Conservation (phyloP, 2,329 filamentous ascomycete genomes). For the Decorospora gaudefroyi region DNA sequence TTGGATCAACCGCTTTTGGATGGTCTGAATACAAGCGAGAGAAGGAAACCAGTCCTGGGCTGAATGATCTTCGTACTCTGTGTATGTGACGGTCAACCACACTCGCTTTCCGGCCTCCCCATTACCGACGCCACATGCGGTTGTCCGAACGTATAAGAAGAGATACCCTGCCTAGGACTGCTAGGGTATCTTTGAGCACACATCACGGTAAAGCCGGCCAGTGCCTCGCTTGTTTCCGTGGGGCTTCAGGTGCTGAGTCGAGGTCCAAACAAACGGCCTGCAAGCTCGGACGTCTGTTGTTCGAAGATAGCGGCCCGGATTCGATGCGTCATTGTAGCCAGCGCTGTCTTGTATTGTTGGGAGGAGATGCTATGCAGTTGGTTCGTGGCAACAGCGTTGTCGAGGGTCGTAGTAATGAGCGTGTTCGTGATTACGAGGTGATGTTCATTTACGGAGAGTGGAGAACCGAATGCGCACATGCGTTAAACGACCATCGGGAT, state of each 20-base stretch:
- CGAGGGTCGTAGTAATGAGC: slow-evolving; percentile 6
- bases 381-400: slow-evolving; percentile 4
- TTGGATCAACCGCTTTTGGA: slow-evolving; percentile 28
- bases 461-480: slow-evolving; percentile 18
- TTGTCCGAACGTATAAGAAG: slow-evolving; percentile 18
- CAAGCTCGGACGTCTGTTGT: slow-evolving; percentile 13
- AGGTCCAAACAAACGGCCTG: slow-evolving; percentile 18
- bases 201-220: slow-evolving; percentile 7
- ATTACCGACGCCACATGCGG: slow-evolving; percentile 26
- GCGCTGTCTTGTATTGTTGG: not conserved
- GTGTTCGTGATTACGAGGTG: slow-evolving; percentile 17
- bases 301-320: slow-evolving; percentile 1
- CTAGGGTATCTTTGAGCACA: slow-evolving; percentile 15
- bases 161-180: slow-evolving; percentile 8
- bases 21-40: slow-evolving; percentile 24
- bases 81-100: slow-evolving; percentile 21
- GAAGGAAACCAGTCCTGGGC: slow-evolving; percentile 16
- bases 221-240: slow-evolving; percentile 15
- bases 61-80: slow-evolving; percentile 23
- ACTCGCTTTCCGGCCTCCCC: slow-evolving; percentile 26
- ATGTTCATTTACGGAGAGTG: slow-evolving; percentile 18
- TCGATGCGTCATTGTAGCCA: not conserved
- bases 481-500: slow-evolving; percentile 8
- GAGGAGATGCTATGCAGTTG: not conserved
- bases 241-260: slow-evolving; percentile 12